Evolutionary conservation across 2,329 filamentous ascomycete species (phyloP), one percentile per base, ranked within the genome.

Genomic region (Pestalotiopsis sp.): DNA sequence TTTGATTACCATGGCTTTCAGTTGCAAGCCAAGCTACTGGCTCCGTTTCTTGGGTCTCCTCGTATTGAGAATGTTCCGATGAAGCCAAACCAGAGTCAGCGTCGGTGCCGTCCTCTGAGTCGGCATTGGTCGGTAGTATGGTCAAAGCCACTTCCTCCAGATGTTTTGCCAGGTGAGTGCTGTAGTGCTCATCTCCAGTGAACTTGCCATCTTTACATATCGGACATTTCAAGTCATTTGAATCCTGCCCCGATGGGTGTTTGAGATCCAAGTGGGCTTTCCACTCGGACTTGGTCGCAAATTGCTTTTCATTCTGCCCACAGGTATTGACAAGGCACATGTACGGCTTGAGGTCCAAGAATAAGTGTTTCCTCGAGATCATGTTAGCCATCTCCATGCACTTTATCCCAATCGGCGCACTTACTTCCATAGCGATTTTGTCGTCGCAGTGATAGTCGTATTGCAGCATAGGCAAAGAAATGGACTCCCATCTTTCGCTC

Each of bases 91-190:
- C 63, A n/a, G 67, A 68, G 41, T 68, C 67, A 4, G 41, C 59
- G n/a, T 69, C 68, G 7, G 58, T 67, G 20, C 64, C 68, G n/a
- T 67, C 68, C 14, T 69, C 68, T 27, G 68, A 69, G 23, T 69
- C 68, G 4, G 61, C 57, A 41, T 64, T 67, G 7, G 64, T 69
- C 25, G 68, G 64, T 7, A 69, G 62, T 14, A 64, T 45, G 2
- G 65, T 69, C 31, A 69, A 52, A 27, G 68, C 68, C 17, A 67
- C 63, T 25, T 69, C 68, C 39, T 69, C 68, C 4, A 69, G 14
- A 25, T 69, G 68, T 7, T 64, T 36, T 31, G 64, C 68, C 9
- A 69, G 36, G 14, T 69, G 68, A 17, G 31, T 25, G 14, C 17
- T 38, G 4, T n/a, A 17, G 11, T 41, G 41, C 4, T 60, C n/a